Percentiles rank a stretch among this genome's conserved stretches.
Evolutionary conservation across 73 alveolate genomes (phyloP).

Genomic region (Paramecium octaurelia): DNA sequence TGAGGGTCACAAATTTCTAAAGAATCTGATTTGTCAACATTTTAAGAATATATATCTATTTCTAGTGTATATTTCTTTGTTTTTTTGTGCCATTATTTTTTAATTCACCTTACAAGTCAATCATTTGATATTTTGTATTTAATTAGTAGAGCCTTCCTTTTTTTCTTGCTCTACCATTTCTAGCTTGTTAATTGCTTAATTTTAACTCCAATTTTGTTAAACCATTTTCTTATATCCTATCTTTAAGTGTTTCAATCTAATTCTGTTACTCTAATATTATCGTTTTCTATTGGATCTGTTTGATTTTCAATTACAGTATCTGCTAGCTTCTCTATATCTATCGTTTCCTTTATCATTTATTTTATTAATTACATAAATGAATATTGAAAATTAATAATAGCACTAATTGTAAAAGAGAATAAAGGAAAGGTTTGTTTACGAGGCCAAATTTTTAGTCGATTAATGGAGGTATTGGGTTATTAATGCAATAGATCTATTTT

Average conservation of each 20-base stretch:
- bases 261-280: neutral
- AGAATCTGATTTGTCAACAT: neutral
- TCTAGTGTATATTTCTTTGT: neutral
- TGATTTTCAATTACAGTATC: neutral
- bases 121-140: neutral
- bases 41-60: neutral
- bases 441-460: conserved; percentile 5
- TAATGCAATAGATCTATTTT: neutral
- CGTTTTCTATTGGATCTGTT: neutral
- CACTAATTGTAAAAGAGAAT: conserved; percentile 4
- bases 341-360: neutral
- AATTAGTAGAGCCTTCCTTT: neutral
- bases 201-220: neutral
- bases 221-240: neutral
- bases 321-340: neutral
- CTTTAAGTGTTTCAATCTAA: neutral
- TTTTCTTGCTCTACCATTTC: neutral
- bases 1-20: neutral
- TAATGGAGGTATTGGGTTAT: neutral
- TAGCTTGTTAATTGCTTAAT: neutral
- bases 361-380: neutral
- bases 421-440: conserved; percentile 33
- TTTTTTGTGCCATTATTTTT: neutral
- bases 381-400: neutral
- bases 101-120: neutral